Base-by-base conservation (phyloP, 805 yeast genomes). In the Wickerhamiella bombiphila region DNA sequence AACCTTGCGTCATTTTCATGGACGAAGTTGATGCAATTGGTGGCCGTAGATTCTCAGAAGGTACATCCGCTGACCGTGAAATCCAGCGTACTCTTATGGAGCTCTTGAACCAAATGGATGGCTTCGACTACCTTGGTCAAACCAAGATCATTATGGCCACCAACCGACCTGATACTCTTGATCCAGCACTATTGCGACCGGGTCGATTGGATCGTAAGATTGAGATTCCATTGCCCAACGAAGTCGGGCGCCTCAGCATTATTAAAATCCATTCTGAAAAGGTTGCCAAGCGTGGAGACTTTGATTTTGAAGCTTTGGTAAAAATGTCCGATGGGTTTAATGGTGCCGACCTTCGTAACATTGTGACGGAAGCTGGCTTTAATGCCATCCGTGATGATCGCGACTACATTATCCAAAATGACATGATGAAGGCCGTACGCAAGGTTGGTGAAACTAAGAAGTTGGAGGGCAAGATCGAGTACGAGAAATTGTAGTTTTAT, bases 11-110 rank as follows among this genome's bases (percentile, higher is more conserved):
- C 56, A 91, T 88, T 40, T 88, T 88, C 58, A 86, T 88, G 94
- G 98, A 88, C 65, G 98, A 88, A 68, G 76, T 88, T 45, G 98
- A 91, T 66, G 98, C 98, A 42, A 88, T 88, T 60, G 98, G 98
- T 56, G 98, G 98, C 35, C 76, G 98, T 53, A 74, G 98, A 60
- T 88, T 88, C 61, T 75, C 88, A 48, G 98, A 88, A 60, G 98
- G 98, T 63, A 88, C 97, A 2, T 81, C 94, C 6, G 97, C 98
- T 2, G 98, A 88, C 63, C 79, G 98, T 61, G 98, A 88, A 61
- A 88, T 88, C 56, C 98, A 88, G 65, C 79, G 98, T 65, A 88
- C 97, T 3, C 68, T 88, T 56, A 86, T 88, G 97, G 98, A 88
- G 62, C 67, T 88, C 55, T 70, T 88, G 52, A 88, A 88, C 57